Base-by-base conservation (phyloP, 1,284 basidiomycete genomes). In the Vanrija sp. region DNA sequence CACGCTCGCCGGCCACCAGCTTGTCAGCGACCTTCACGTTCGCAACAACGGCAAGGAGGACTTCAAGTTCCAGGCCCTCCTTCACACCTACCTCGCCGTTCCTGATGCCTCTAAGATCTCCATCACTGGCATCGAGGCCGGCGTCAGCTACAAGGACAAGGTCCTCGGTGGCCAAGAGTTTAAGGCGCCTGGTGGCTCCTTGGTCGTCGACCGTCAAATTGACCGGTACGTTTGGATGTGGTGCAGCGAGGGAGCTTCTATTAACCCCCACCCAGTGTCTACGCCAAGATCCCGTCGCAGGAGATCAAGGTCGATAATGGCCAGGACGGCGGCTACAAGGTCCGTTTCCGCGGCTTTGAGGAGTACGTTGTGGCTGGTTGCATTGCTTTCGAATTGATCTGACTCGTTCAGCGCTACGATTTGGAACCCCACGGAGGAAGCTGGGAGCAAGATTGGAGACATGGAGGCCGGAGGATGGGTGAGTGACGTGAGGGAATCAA, bases 391-490 rank as follows among this genome's bases (percentile, higher is more conserved):
- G 23, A 2, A 15, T 39, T 53, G 12, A 47, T 47, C 21, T 38
- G 5, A n/a, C 34, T 12, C 49, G 29, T 3, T 10, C 51, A 70
- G 68, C 61, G 57, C 51, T 25, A 66, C 66, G 10, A 78, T 92
- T 43, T 94, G 91, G 91, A 94, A 95, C 77, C 91, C 91, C 7
- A 83, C 84, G 63, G 79, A 80, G 43, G 83, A 81, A 55, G 79
- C 78, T 6, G 90, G 89, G 0, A 78, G 79, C 46, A 86, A 84
- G 67, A 87, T 94, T 8, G 83, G 74, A 10, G 91, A 95, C 67
- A 90, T 95, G 88, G 89, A 93, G 68, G 81, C 83, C 3, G 82
- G 83, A 0, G 91, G 90, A 71, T 95, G 91, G 91, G 91, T 76
- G 60, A 83, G 77, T 60, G 12, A 25, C 21, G 18, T 38, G 23